A percentile compares a stretch with the other conserved stretches of the same genome.
These are phyloP conservation scores for Fusarium armeniacum DNA, from an alignment of 2,329 filamentous ascomycete genomes.

Conservation along the genomic window DNA sequence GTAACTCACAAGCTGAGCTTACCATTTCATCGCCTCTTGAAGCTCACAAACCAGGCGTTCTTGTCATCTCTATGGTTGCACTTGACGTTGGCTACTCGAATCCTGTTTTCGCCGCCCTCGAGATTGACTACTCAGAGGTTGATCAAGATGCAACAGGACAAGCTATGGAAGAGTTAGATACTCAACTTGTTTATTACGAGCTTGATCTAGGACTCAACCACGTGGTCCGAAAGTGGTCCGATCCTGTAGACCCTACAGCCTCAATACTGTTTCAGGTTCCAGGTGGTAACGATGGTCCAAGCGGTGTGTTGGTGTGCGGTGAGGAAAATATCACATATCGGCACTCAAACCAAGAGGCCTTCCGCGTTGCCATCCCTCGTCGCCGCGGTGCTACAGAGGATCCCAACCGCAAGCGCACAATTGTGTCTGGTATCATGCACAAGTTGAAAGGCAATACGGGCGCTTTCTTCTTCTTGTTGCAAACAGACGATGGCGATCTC, in stretches of 20 bases:
- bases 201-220: conserved; percentile 97
- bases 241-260: conserved; percentile 89
- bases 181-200: conserved; percentile 95
- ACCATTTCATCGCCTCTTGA: conserved; percentile 98
- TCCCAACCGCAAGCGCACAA: conserved; percentile 87
- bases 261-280: conserved; percentile 95
- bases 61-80: conserved; percentile 89
- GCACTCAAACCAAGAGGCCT: conserved; percentile 93
- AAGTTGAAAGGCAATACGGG: conserved; percentile 86
- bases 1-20: conserved; percentile 92
- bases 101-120: conserved; percentile 93
- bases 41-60: conserved; percentile 90
- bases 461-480: conserved; percentile 96
- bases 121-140: conserved; percentile 91
- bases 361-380: conserved; percentile 89
- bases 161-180: conserved; percentile 85
- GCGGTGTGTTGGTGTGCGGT: conserved; percentile 93
- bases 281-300: conserved; percentile 92
- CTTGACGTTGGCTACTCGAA: conserved; percentile 98
- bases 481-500: conserved; percentile 97
- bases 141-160: conserved; percentile 92
- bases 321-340: conserved; percentile 96
- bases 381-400: conserved; percentile 91
- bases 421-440: conserved; percentile 95
- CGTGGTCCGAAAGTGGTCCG: conserved; percentile 96